A percentile compares a stretch with the other conserved stretches of the same genome.
Evolutionary conservation across 2,329 filamentous ascomycete genomes (phyloP).

Genomic region (Diplodia intermedia): DNA sequence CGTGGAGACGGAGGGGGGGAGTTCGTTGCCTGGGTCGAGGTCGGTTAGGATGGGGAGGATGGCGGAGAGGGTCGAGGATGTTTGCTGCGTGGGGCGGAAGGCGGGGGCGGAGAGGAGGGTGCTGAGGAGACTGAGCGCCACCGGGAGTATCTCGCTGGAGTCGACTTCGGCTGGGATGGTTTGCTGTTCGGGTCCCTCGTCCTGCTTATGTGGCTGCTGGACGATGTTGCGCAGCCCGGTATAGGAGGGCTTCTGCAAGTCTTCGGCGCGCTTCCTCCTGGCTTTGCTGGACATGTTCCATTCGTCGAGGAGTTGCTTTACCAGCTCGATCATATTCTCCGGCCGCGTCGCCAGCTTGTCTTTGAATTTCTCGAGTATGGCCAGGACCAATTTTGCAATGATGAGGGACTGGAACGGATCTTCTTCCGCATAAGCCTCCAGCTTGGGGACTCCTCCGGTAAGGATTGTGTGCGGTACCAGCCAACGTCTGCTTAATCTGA

Average conservation of each 20-base stretch:
- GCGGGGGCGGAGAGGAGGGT: constrained; percentile 46
- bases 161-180: constrained; percentile 34
- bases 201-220: constrained; percentile 20
- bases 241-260: constrained; percentile 39
- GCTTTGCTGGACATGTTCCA: constrained; percentile 52
- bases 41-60: constrained; percentile 41
- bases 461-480: constrained; percentile 48
- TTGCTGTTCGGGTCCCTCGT: neutral
- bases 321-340: constrained; percentile 68
- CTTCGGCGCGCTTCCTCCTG: constrained; percentile 48
- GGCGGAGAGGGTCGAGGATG: constrained; percentile 38
- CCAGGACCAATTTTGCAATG: constrained; percentile 68
- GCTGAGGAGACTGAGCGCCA: constrained; percentile 51
- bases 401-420: constrained; percentile 60
- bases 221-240: constrained; percentile 42
- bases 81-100: constrained; percentile 43
- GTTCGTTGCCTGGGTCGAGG: constrained; percentile 35
- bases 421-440: constrained; percentile 42
- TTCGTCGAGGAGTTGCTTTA: constrained; percentile 63
- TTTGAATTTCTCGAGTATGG: constrained; percentile 68
- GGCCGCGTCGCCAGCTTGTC: constrained; percentile 70
- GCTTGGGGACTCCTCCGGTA: constrained; percentile 26
- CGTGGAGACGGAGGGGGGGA: constrained; percentile 50
- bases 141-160: constrained; percentile 49
- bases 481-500: constrained; percentile 66